phyloP scores from a whole-genome alignment of 768 basidiomycete species.

The Amanita pseudoporphyria region DNA sequence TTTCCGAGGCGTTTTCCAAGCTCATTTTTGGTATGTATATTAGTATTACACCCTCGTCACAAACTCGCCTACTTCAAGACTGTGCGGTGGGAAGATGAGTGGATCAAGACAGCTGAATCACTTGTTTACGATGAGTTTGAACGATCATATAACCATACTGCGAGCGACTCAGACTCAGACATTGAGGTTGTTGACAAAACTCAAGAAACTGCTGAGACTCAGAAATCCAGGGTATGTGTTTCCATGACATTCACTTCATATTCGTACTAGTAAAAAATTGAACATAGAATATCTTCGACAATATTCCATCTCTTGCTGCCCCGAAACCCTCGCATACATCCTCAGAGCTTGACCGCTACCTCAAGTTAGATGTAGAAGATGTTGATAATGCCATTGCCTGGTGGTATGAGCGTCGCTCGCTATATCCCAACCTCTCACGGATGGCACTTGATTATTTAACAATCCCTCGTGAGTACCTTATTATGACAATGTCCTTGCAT shows the following conservation, averaged over 20 bases:
- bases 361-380: conserved; percentile 14
- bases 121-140: conserved; percentile 17
- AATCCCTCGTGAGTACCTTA: conserved; percentile 18
- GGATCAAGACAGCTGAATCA: conserved; percentile 18
- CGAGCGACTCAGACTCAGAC: no score
- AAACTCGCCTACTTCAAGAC: conserved; percentile 25
- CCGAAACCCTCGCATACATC: neutral
- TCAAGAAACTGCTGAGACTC: neutral
- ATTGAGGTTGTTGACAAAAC: neutral
- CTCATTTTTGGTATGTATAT: neutral
- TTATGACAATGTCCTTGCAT: no score
- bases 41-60: conserved; percentile 26
- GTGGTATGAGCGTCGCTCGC: conserved; percentile 14
- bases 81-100: conserved; percentile 18
- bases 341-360: conserved; percentile 17
- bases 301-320: neutral
- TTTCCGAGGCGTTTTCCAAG: neutral
- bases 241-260: no score
- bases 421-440: conserved; percentile 19
- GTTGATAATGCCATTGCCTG: conserved; percentile 16
- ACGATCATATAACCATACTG: conserved; percentile 4
- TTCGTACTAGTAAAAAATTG: no score
- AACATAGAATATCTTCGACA: conserved; percentile 10
- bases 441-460: conserved; percentile 21
- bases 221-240: no score